phyloP scores from a whole-genome alignment of 2,329 filamentous ascomycete genomes.

The Penicillium rolfsii region DNA sequence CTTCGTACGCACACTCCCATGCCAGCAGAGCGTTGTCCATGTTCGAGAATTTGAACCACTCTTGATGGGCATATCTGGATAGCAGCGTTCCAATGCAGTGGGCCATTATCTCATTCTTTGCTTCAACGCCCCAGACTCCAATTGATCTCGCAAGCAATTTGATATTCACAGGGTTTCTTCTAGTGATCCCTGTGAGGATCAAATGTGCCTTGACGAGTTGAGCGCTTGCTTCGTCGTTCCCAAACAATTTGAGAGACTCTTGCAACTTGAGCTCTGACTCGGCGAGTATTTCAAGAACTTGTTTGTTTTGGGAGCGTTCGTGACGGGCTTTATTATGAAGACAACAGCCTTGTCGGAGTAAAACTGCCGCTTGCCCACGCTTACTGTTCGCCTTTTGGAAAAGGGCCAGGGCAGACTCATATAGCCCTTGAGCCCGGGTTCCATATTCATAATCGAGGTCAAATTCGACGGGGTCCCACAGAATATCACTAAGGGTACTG shows the following conservation, averaged over 20 bases:
- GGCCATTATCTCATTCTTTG: conserved; percentile 23
- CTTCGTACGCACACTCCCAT: conserved; percentile 29
- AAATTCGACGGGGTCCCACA: conserved; percentile 24
- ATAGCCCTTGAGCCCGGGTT: conserved; percentile 12
- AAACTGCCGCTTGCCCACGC: conserved; percentile 26
- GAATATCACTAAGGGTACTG: conserved; percentile 11
- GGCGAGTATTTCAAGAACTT: conserved; percentile 2
- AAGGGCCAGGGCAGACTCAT: conserved; percentile 20
- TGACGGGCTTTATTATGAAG: conserved; percentile 21
- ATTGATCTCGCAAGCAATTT: conserved; percentile 20
- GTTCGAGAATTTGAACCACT: conserved; percentile 27
- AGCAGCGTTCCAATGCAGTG: conserved; percentile 25
- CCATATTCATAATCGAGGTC: conserved; percentile 19
- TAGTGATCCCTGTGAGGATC: conserved; percentile 25
- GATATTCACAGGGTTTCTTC: conserved; percentile 10
- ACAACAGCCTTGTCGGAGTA: conserved; percentile 29
- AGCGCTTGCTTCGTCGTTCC: conserved; percentile 23
- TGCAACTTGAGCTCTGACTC: conserved; percentile 15
- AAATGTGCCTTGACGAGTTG: conserved; percentile 27
- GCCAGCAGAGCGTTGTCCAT: conserved; percentile 24
- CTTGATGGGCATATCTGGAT: conserved; percentile 23
- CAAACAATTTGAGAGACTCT: conserved; percentile 20
- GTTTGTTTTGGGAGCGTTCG: conserved; percentile 1
- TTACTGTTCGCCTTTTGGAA: conserved; percentile 20
- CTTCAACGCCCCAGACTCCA: conserved; percentile 23